Evolutionary conservation across 1,284 basidiomycete genomes (phyloP), one percentile per base, ranked within the genome.

Genomic region (Ceratobasidium sp.): DNA sequence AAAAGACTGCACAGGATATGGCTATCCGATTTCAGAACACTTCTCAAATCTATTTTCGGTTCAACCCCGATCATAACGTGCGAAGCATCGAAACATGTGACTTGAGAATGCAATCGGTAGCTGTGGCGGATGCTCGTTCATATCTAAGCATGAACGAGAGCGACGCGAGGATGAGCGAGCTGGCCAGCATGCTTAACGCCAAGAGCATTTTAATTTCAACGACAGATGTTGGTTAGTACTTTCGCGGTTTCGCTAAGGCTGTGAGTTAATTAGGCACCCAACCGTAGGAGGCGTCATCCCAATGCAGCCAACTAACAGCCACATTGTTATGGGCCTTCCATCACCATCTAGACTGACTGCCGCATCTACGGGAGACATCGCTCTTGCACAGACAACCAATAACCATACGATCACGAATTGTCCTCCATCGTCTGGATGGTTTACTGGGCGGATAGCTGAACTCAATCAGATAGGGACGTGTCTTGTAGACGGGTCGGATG

Each of bases 1-100:
- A 71, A 26, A n/a, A 53, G 13, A 46, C 55, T 20, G 69, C 69
- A 9, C 20, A 72, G n/a, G 70, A 44, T 6, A n/a, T 72, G 40
- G 6, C 4, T 18, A 7, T 3, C 20, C 33, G 70, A 33, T 72
- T 72, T 20, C 40, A 61, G 13, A 44, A 42, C 55, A 61, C 56
- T 20, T 12, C 40, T 23, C 56, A 58, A 5, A 33, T 42, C 7
- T 72, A 72, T 51, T 72, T 61, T 28, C 70, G 70, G 28, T 61
- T 72, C 26, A 28, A 49, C 33, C 42, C 61, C 4, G 51, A 63
- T 5, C 39, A 51, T 18, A 58, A 55, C 9, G 13, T 63, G 40
- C 70, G 56, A 61, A 58, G 49, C 18, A 72, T 72, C 13, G 42
- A 42, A 40, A 18, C 26, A 13, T 28, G 5, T 9, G 46, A 72